Evolutionary conservation across 306 rosid species (phyloP).

Genomic region (Vigna hirtella): DNA sequence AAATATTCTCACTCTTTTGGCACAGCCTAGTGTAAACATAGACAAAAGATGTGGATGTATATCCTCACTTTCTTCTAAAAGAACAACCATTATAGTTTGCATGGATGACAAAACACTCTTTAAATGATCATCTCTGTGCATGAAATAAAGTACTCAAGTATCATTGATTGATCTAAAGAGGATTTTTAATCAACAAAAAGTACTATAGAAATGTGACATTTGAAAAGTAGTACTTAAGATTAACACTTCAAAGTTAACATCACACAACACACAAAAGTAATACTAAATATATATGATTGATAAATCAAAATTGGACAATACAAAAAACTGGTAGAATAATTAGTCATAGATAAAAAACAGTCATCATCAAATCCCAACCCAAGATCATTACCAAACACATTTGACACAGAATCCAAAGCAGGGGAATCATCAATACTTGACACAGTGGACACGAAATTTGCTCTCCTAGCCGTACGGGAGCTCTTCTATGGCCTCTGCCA

Average conservation of each 20-base stretch:
- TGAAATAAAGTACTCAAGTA: constrained; percentile 36
- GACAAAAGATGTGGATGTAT: constrained; percentile 67
- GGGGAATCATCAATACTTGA: constrained; percentile 74
- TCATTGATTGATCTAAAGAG: constrained; percentile 37
- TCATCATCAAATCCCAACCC: constrained; percentile 55
- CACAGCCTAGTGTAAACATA: constrained; percentile 77
- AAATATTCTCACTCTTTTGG: constrained; percentile 67
- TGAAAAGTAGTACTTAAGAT: constrained; percentile 24
- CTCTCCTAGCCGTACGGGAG: constrained; percentile 81
- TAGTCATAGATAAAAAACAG: constrained; percentile 7
- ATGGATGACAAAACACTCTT: constrained; percentile 88
- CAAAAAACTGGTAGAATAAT: constrained; percentile 25
- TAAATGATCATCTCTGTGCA: constrained; percentile 89
- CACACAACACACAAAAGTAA: background rate
- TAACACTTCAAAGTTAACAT: constrained; percentile 4
- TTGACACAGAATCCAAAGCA: constrained; percentile 68
- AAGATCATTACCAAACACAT: constrained; percentile 68
- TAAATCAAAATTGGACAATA: constrained; percentile 23
- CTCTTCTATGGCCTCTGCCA: constrained; percentile 88
- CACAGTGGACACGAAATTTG: constrained; percentile 70
- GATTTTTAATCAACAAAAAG: constrained; percentile 30
- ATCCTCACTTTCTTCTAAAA: constrained; percentile 95
- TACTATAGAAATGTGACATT: background rate
- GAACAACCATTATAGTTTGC: constrained; percentile 89
- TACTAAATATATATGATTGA: constrained; percentile 31